phyloP scores from a whole-genome alignment of 176 grass and related monocot genomes.

The Oryza nivara region DNA sequence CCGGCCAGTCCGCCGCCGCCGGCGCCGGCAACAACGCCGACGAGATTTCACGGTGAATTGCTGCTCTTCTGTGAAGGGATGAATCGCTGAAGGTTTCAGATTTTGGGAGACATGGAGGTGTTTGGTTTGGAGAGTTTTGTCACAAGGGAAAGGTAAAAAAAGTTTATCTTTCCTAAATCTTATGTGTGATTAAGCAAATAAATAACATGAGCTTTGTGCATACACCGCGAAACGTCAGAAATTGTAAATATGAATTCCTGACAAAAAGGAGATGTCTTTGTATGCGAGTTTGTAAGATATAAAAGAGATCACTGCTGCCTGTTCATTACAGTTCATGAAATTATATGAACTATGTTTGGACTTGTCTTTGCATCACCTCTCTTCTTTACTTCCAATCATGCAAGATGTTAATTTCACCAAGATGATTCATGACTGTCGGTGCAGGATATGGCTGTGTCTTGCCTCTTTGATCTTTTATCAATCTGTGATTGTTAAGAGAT shows the following conservation, averaged over 20 bases:
- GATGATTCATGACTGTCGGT: neutral
- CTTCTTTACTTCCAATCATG: neutral
- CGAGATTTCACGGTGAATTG: conserved; percentile 21
- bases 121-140: conserved; percentile 10
- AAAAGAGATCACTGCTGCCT: neutral
- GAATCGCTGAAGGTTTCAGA: neutral
- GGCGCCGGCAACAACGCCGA: neutral
- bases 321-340: neutral
- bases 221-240: conserved; percentile 38
- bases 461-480: neutral
- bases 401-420: neutral
- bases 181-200: neutral
- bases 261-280: conserved; percentile 8
- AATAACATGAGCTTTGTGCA: conserved; percentile 37
- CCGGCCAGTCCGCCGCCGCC: conserved; percentile 24
- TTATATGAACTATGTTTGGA: neutral
- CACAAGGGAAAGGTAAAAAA: conserved; percentile 32
- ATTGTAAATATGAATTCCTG: conserved; percentile 56
- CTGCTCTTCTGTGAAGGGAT: neutral
- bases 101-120: conserved; percentile 10
- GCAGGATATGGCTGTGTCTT: neutral
- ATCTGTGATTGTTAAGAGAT: neutral
- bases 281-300: neutral
- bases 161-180: conserved; percentile 22
- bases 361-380: neutral